Evolutionary conservation across 495 filamentous ascomycete genomes (phyloP), one percentile per base, ranked within the genome.

Genomic region (Talaromyces liani): DNA sequence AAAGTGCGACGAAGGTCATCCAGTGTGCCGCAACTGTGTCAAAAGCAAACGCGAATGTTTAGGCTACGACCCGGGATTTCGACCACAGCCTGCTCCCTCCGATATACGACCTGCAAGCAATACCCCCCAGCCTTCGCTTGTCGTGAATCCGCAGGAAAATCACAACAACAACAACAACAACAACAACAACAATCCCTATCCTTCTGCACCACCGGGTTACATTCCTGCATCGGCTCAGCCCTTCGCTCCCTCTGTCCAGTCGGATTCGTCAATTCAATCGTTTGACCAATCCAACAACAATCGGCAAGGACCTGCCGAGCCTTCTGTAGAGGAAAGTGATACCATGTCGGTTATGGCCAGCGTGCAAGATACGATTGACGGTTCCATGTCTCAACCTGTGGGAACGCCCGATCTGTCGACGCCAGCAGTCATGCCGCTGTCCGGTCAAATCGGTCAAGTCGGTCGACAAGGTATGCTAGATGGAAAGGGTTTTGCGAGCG

Each of bases 51-150:
- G 94, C 68, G 94, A 98, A 71, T 98, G 94, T 72, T 75, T 96
- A 58, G 94, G 94, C 54, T 98, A 98, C 85, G 94, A 98, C 73
- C 94, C 94, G 41, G 95, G 98, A 65, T 98, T 98, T 80, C 95
- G 96, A 75, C 85, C 88, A 69, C 90, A 92, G 69, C 87, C 89
- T 57, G 86, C 87, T 20, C 89, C 91, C 16, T 81, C 89, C 49
- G 83, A 86, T 59, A 91, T 95, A 66, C 91, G 93, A 72, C 89
- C 91, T 65, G 88, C 87, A 66, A 85, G 82, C 66, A 85, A 82
- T 65, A 76, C 77, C 65, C 77, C 79, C 58, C 79, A 77, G 25
- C 60, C 60, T 31, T 77, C 76, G 49, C 69, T 80, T 58, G 77
- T 81, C 27, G 74, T 78, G 63, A 80, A 77, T 62, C 75, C 77